A percentile compares a stretch with the other conserved stretches of the same genome.
These are phyloP conservation scores for Pseudogymnoascus sp. DNA, from an alignment of 2,329 filamentous ascomycete species.

Conservation along the genomic window DNA sequence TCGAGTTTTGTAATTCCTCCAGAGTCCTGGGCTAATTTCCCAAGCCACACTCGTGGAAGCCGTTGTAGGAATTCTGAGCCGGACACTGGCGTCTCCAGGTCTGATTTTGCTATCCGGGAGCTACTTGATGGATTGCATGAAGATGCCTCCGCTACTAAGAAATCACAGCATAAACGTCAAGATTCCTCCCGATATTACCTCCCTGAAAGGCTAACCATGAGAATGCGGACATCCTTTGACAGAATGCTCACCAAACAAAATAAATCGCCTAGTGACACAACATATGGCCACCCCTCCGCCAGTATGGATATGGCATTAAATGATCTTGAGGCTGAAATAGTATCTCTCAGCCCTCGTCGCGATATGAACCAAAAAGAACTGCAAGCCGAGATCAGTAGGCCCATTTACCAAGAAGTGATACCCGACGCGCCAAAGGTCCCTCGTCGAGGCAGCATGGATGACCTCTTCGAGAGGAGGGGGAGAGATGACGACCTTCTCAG, in stretches of 20 bases:
- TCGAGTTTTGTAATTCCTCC: slow-evolving; percentile 19
- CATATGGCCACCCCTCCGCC: slow-evolving; percentile 20
- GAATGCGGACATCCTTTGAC: slow-evolving; percentile 2
- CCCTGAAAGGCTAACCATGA: not conserved
- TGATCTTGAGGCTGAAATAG: slow-evolving; percentile 25
- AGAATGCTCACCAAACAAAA: slow-evolving; percentile 8
- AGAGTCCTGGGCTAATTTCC: slow-evolving; percentile 23
- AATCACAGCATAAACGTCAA: not conserved
- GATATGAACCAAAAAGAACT: not conserved
- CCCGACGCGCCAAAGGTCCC: not conserved
- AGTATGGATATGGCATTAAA: slow-evolving; percentile 20
- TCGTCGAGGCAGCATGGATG: not conserved
- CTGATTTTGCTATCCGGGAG: slow-evolving; percentile 21
- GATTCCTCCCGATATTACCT: not conserved
- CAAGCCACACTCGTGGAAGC: slow-evolving; percentile 23
- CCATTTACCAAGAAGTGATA: not conserved
- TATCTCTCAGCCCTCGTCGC: slow-evolving; percentile 12
- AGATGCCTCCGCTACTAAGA: not conserved
- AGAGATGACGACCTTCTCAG: not conserved
- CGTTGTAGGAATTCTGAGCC: slow-evolving; percentile 19
- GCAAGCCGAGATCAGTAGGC: not conserved
- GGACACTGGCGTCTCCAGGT: slow-evolving; percentile 16
- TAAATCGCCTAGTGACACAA: not conserved
- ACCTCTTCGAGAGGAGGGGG: not conserved
- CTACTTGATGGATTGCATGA: not conserved